Base-by-base conservation (phyloP, 805 yeast species). In the Yamadazyma tumulicola region DNA sequence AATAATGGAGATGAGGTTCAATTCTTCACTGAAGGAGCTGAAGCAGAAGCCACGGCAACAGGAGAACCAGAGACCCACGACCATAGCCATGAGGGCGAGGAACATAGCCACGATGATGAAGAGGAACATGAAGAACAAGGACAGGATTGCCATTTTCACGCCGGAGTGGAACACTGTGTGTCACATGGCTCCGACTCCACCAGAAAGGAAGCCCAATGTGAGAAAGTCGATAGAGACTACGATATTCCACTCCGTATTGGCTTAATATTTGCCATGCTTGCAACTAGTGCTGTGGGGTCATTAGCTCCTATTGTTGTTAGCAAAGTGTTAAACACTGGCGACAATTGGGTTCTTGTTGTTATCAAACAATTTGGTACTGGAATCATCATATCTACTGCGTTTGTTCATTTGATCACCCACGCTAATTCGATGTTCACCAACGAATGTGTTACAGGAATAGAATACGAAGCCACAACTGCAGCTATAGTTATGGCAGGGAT, bases 121-220 rank as follows among this genome's bases (percentile, higher is more conserved):
- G 34, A 34, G 11, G 9, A 9, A 7, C 14, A 13, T 19, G 32
- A 13, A 10, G 27, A 25, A 8, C 7, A n/a, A 12, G 29, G 19
- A 8, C 34, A 29, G 11, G 43, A 33, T 35, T 56, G 61, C 31
- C 61, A 56, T 35, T 56, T 52, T 43, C 60, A 56, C 33, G 61
- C 57, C n/a, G 61, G 61, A 1, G 60, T 56, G 6, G 61, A 56
- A 34, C 61, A 56, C 42, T 56, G 61, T 37, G 50, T 36, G 4
- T 19, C 30, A n/a, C 14, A 20, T 1, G 38, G 38, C 10, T 15
- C 21, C n/a, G 37, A 37, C 6, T 27, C 31, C 4, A 22, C 9
- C 23, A 13, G 16, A 4, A 31, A 15, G n/a, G 20, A 31, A 18
- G 32, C 37, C 6, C 29, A 46, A 1, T 55, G 61, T 41, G 59